Conservation (phyloP, 148 eudicot species). For the Pouteria glomerata region DNA sequence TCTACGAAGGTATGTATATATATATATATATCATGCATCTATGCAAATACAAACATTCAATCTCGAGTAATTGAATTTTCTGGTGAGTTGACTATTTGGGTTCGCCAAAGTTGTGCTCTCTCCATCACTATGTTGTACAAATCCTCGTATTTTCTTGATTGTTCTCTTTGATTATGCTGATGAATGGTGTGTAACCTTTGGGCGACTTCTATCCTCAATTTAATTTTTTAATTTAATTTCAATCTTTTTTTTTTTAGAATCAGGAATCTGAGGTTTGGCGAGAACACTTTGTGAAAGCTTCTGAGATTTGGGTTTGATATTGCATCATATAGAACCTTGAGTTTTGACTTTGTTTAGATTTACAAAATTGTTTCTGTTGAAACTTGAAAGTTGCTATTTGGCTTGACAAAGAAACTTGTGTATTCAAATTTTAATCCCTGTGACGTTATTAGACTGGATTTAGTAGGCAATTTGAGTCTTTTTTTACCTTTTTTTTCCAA, state of each 20-base stretch:
- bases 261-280: constrained; percentile 8
- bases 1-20: constrained; percentile 81
- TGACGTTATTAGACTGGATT: neutral
- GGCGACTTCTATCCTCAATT: neutral
- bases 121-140: neutral
- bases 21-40: neutral
- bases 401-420: neutral
- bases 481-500: neutral
- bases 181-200: neutral
- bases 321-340: neutral
- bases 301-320: constrained; percentile 1
- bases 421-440: neutral
- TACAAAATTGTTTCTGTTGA: constrained; percentile 4
- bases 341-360: constrained; percentile 12
- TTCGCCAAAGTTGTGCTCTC: neutral
- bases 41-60: neutral
- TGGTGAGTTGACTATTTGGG: constrained; percentile 15
- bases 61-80: neutral
- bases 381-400: constrained; percentile 2
- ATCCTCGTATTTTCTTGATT: neutral
- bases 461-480: neutral
- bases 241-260: constrained; percentile 1
- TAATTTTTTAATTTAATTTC: no score
- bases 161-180: neutral
- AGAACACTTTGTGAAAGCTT: neutral